Percentiles rank a stretch among this genome's conserved stretches.
Conservation (phyloP, 2,329 filamentous ascomycete species). For the Colletotrichum cordylinicola region DNA sequence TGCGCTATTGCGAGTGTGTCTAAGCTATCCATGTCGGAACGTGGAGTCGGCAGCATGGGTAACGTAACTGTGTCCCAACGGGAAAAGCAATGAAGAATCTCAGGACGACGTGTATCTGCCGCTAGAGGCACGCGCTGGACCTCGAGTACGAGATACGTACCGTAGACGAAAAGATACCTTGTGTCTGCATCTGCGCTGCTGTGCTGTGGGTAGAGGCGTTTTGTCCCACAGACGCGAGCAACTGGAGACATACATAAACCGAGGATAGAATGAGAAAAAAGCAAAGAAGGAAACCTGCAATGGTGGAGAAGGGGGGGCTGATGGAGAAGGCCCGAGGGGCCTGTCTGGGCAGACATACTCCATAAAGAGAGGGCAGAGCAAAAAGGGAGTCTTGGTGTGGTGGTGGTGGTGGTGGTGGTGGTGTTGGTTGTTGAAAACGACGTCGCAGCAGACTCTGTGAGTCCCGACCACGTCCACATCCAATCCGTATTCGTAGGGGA, state of each 20-base stretch:
- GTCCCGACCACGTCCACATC: background rate
- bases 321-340: background rate
- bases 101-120: background rate
- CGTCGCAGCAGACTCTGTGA: background rate
- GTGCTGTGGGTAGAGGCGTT: background rate
- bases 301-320: background rate
- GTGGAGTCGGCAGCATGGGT: conserved; percentile 13
- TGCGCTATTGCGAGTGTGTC: background rate
- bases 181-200: background rate
- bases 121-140: background rate
- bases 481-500: background rate
- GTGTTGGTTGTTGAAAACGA: background rate
- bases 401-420: too few species aligned
- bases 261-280: conserved; percentile 1
- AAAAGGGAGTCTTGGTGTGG: background rate
- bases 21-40: conserved; percentile 12
- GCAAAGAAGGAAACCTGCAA: background rate
- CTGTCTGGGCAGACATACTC: background rate
- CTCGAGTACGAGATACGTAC: background rate
- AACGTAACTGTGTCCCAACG: conserved; percentile 1
- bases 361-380: background rate
- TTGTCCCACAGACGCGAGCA: background rate
- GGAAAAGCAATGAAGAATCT: conserved; percentile 14
- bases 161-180: background rate
- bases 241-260: background rate